These are phyloP conservation scores for Pythium dissimile DNA, from an alignment of 352 stramenopile genomes.

Conservation along the genomic window DNA sequence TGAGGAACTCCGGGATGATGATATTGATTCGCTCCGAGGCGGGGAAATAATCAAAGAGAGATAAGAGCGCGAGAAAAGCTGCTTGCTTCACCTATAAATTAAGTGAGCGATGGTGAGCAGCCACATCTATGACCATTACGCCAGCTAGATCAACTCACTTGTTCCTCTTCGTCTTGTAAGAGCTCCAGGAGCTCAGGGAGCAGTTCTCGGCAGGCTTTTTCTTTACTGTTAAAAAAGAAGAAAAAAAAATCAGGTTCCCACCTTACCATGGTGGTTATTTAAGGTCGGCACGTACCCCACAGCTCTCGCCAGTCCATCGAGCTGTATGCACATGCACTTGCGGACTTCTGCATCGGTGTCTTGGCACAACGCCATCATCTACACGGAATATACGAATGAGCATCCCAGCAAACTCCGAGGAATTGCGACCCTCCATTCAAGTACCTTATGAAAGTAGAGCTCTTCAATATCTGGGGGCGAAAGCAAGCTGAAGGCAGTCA, in stretches of 20 bases:
- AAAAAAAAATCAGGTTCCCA: neutral
- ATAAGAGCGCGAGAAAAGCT: constrained; percentile 68
- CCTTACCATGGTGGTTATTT: neutral
- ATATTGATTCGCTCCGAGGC: constrained; percentile 45
- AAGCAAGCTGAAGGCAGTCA: constrained; percentile 69
- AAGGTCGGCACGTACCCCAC: constrained; percentile 68
- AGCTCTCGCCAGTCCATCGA: constrained; percentile 65
- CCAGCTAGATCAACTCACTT: constrained; percentile 21
- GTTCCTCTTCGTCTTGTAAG: constrained; percentile 79
- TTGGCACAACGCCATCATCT: constrained; percentile 86
- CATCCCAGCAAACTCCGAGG: too few relatives aligned
- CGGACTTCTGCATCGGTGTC: constrained; percentile 81
- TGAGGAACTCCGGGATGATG: constrained; percentile 67
- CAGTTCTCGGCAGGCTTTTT: constrained; percentile 59
- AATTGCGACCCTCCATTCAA: neutral
- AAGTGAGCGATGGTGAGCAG: neutral
- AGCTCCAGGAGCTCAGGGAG: constrained; percentile 73
- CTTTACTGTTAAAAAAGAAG: constrained; percentile 30
- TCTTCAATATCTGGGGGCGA: constrained; percentile 71
- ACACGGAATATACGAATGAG: neutral
- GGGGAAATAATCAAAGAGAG: constrained; percentile 72
- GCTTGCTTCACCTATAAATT: constrained; percentile 61
- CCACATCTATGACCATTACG: neutral
- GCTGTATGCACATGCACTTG: constrained; percentile 80
- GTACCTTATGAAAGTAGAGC: constrained; percentile 79